phyloP scores from a whole-genome alignment of 1,284 basidiomycete species.

The Fomitopsis schrenkii region DNA sequence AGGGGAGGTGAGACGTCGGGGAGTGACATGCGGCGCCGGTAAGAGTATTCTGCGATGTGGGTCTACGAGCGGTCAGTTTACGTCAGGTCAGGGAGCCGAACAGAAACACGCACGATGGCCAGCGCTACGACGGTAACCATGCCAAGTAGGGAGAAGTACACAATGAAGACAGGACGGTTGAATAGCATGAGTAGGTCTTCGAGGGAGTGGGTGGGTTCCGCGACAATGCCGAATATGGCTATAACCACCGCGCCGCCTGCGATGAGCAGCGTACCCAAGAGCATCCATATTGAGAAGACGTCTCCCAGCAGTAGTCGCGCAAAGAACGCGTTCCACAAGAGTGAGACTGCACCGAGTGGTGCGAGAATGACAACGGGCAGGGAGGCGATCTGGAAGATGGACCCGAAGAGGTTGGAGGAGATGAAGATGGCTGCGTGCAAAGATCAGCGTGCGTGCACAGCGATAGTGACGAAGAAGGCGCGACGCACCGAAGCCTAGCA shows the following conservation, averaged over 20 bases:
- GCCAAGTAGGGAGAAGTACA: conserved; percentile 77
- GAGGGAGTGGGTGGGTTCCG: conserved; percentile 86
- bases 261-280: conserved; percentile 84
- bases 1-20: conserved; percentile 28
- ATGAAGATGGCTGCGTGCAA: conserved; percentile 61
- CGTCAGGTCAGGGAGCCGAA: neutral
- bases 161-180: conserved; percentile 74
- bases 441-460: conserved; percentile 6
- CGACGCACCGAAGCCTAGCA: conserved; percentile 69
- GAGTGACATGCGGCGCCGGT: conserved; percentile 28
- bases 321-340: conserved; percentile 95
- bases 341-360: conserved; percentile 88
- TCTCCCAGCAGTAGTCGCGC: conserved; percentile 86
- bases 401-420: conserved; percentile 89
- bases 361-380: conserved; percentile 91
- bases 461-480: neutral
- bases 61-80: conserved; percentile 35
- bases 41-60: conserved; percentile 51
- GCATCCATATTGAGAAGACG: conserved; percentile 81
- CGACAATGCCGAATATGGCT: conserved; percentile 88
- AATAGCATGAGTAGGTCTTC: conserved; percentile 85
- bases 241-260: conserved; percentile 88
- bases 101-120: conserved; percentile 48
- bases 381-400: conserved; percentile 92
- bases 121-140: conserved; percentile 60